A percentile compares a stretch with the other conserved stretches of the same genome.
Conservation (phyloP, 495 filamentous ascomycete species). For the Thermothielavioides terrestris region DNA sequence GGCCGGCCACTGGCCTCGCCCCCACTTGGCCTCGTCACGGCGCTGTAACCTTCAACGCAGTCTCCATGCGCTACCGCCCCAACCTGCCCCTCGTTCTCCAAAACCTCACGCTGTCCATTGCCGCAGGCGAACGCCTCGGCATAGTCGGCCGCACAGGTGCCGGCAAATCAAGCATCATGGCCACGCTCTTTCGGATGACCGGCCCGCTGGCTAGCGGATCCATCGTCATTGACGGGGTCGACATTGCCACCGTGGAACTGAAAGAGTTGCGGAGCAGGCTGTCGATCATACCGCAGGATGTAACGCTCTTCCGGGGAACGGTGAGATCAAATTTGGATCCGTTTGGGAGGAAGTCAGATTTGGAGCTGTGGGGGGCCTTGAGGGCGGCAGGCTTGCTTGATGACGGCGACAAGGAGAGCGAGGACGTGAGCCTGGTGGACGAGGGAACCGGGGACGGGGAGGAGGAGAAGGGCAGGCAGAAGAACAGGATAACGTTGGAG, state of each 20-base stretch:
- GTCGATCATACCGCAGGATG: slow-evolving; percentile 38
- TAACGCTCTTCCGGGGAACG: slow-evolving; percentile 35
- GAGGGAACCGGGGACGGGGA: too few relatives aligned
- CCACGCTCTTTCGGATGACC: slow-evolving; percentile 34
- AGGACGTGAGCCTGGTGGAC: too few relatives aligned
- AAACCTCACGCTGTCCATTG: slow-evolving; percentile 27
- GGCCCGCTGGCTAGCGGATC: slow-evolving; percentile 26
- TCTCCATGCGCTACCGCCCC: slow-evolving; percentile 13
- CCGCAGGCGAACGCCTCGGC: slow-evolving; percentile 29
- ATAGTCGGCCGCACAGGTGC: slow-evolving; percentile 43
- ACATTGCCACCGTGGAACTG: slow-evolving; percentile 28
- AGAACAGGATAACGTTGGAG: too few relatives aligned
- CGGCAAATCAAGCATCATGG: slow-evolving; percentile 31
- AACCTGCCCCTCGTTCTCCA: slow-evolving; percentile 25
- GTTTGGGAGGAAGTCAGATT: too few relatives aligned
- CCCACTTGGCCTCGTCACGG: slow-evolving; percentile 4
- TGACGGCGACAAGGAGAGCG: too few relatives aligned
- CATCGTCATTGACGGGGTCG: slow-evolving; percentile 36
- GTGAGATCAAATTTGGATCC: slow-evolving; percentile 40
- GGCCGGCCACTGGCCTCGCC: too few relatives aligned
- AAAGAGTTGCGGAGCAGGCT: slow-evolving; percentile 29
- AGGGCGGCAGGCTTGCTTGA: too few relatives aligned
- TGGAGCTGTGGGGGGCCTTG: too few relatives aligned
- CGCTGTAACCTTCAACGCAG: not conserved
- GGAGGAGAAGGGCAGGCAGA: too few relatives aligned